These are phyloP conservation scores for Penicillium verrucosum DNA, from an alignment of 2,329 filamentous ascomycete species.

Conservation along the genomic window DNA sequence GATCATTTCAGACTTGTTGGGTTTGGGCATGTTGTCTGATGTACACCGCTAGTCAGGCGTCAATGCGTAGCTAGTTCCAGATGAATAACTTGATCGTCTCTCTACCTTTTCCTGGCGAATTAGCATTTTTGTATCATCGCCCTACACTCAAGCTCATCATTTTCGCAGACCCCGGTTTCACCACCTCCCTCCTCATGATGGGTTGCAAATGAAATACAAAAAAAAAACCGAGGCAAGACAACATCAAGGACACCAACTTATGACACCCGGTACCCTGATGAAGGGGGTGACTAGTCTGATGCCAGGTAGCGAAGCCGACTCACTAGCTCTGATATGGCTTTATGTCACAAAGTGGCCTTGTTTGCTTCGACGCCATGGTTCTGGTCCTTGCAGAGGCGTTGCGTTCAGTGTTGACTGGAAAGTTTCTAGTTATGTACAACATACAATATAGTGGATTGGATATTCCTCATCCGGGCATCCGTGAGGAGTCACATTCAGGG, in stretches of 20 bases:
- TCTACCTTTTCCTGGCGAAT: not conserved
- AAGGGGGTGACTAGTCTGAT: no score
- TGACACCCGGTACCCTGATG: no score
- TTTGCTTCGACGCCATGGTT: not conserved
- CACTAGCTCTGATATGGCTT: not conserved
- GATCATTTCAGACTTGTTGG: no score
- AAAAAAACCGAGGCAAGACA: no score
- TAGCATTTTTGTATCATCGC: not conserved
- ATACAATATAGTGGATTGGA: no score
- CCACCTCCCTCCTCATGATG: no score
- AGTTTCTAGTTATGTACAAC: no score
- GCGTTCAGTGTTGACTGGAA: not conserved
- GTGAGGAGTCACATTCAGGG: no score
- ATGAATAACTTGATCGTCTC: not conserved
- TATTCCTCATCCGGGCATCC: no score
- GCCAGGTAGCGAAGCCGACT: no score
- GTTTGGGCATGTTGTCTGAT: not conserved
- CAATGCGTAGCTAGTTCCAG: not conserved
- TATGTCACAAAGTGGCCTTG: not conserved
- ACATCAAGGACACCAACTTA: not conserved
- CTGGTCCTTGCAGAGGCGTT: not conserved
- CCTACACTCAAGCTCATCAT: not conserved
- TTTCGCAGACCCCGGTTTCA: not conserved
- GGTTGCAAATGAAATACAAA: not conserved
- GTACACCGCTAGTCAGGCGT: slow-evolving; percentile 4